Percentiles rank a stretch among this genome's conserved stretches.
These are phyloP conservation scores for Trichoderma semiorbis DNA, from an alignment of 2,329 filamentous ascomycete genomes.

Conservation along the genomic window DNA sequence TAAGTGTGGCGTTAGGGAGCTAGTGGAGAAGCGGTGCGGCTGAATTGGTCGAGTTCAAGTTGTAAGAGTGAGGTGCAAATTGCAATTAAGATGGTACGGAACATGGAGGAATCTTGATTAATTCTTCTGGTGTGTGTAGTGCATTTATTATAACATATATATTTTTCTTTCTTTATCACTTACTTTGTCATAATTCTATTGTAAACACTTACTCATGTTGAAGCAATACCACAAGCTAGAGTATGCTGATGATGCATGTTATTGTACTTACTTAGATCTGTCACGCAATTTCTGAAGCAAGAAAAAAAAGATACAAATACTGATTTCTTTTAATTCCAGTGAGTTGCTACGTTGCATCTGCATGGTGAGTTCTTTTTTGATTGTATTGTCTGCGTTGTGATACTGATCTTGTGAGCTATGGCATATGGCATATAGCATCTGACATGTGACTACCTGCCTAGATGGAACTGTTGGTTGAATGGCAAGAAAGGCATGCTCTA, in stretches of 20 bases:
- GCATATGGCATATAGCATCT: not conserved
- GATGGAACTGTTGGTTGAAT: not conserved
- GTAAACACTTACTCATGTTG: not conserved
- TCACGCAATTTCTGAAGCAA: not conserved
- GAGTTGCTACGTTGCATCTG: not conserved
- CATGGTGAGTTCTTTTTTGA: not conserved
- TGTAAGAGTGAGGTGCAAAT: not conserved
- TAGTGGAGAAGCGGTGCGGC: not conserved
- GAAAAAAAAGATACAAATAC: not conserved
- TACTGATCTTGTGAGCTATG: not conserved
- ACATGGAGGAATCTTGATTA: not conserved
- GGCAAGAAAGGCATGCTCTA: too few relatives aligned
- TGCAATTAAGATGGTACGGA: not conserved
- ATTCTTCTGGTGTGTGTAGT: not conserved
- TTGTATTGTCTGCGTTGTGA: not conserved
- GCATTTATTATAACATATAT: not conserved
- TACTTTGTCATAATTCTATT: not conserved
- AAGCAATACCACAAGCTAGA: too few relatives aligned
- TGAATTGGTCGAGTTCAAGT: not conserved
- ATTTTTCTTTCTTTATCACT: not conserved
- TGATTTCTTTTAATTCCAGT: not conserved
- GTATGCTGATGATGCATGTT: not conserved
- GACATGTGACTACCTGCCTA: not conserved
- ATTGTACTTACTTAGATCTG: not conserved
- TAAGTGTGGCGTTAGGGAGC: not conserved